Evolutionary conservation across 305 asterid species (phyloP), one percentile per base, ranked within the genome.

Genomic region (Plantago coronopus): DNA sequence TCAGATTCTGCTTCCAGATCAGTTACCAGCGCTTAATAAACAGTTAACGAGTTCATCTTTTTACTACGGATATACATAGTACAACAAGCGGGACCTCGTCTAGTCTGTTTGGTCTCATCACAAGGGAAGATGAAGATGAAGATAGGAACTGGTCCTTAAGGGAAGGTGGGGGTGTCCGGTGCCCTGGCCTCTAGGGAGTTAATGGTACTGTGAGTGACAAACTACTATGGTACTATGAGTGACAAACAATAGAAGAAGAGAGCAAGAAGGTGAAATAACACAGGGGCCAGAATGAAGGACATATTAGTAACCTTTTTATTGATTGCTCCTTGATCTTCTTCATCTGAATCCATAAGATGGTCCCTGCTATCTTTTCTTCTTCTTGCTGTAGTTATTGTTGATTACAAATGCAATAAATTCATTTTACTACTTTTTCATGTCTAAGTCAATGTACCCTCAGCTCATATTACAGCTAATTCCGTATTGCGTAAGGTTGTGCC

Each of bases 311-410:
- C 57, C 63, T 64, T 43, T 51, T 64, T 27, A 59, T 22, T 56
- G 64, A 69, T 69, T 54, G 68, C 50, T 34, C 23, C 60, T 5
- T 46, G 50, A 59, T 25, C 45, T 40, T 25, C 45, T 40, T 65
- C 61, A 57, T 71, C 55, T 50, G 29, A 48, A 66, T 62, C 21
- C 7, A 20, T 15, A 10, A 56, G 48, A 18, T 56, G 17, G 23
- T 56, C 62, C 46, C 37, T 17, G 20, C 22, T 48, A 10, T 22
- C 11, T 48, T 57, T 57, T 57, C 20, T 37, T 38, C 38, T 57
- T 34, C 16, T 42, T 34, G 23, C 50, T 55, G 56, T 10, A 18
- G 34, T 57, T 20, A 17, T 19, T 17, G 61, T 17, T 56, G 21
- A 37, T 17, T 31, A 56, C 29, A 12, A 50, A 50, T 50, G 25